Conservation (phyloP, 495 filamentous ascomycete species). For the Amphirosellinia nigrospora region DNA sequence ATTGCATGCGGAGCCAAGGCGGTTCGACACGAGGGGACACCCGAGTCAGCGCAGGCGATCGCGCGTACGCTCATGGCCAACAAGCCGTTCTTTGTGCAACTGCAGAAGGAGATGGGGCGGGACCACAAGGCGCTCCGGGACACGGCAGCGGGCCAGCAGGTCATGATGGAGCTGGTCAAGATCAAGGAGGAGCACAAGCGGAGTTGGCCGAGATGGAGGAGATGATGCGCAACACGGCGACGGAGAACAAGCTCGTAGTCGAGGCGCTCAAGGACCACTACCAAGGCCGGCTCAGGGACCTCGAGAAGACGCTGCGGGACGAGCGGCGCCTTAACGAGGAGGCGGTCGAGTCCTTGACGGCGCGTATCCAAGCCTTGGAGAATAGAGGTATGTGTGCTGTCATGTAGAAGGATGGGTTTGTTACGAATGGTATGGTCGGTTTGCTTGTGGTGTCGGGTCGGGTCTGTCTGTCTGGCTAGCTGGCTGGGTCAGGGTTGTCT, state of each 20-base stretch:
- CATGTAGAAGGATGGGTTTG: no score
- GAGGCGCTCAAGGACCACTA: slow-evolving; percentile 33
- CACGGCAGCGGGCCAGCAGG: slow-evolving; percentile 44
- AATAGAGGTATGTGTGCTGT: slow-evolving; percentile 22
- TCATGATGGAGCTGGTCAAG: slow-evolving; percentile 37
- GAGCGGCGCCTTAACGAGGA: slow-evolving; percentile 32
- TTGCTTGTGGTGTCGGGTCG: no score
- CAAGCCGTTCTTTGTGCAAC: slow-evolving; percentile 38
- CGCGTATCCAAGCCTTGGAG: slow-evolving; percentile 27
- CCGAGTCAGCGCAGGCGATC: slow-evolving; percentile 37
- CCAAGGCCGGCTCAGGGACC: slow-evolving; percentile 24
- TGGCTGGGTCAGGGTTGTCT: not conserved
- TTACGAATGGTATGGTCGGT: no score
- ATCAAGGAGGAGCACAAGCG: slow-evolving; percentile 36
- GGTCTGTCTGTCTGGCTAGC: no score
- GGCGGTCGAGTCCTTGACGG: slow-evolving; percentile 17
- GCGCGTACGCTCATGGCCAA: slow-evolving; percentile 32
- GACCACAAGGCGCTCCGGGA: slow-evolving; percentile 40
- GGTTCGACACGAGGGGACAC: slow-evolving; percentile 35
- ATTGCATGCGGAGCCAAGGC: slow-evolving; percentile 35
- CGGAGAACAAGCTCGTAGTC: slow-evolving; percentile 34
- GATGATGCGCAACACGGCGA: slow-evolving; percentile 33
- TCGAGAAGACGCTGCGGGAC: slow-evolving; percentile 26
- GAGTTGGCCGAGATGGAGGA: slow-evolving; percentile 35
- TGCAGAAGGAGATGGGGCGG: slow-evolving; percentile 49